Conservation (phyloP, 371 early-diverging fungal species). For the Chytridium lagenaria region DNA sequence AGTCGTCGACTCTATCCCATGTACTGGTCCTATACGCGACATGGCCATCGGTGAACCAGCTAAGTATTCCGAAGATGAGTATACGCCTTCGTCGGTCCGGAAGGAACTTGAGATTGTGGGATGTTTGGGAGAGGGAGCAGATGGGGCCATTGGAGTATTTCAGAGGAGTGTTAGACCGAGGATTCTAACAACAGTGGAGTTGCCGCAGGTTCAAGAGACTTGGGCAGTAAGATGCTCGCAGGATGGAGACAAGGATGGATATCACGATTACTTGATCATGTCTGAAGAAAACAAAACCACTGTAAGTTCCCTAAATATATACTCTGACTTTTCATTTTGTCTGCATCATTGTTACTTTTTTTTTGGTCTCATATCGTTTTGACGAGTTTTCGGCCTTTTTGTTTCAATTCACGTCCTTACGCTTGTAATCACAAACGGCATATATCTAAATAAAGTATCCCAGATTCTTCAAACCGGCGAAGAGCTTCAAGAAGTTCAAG, state of each 20-base stretch:
- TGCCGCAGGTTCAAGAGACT: conserved; percentile 42
- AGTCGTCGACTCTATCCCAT: conserved; percentile 79
- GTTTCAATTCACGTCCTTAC: background rate
- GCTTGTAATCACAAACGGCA: background rate
- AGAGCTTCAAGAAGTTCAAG: conserved; percentile 81
- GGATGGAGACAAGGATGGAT: conserved; percentile 29
- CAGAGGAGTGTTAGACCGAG: conserved; percentile 80
- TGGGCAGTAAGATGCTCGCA: conserved; percentile 46
- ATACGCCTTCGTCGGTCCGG: conserved; percentile 21
- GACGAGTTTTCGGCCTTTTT: background rate
- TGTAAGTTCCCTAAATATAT: conserved; percentile 50
- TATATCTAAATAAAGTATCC: no score
- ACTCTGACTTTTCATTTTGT: no score
- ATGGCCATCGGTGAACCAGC: conserved; percentile 74
- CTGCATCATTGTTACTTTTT: conserved; percentile 16
- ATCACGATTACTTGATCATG: conserved; percentile 68
- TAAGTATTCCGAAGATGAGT: conserved; percentile 25
- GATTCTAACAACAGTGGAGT: conserved; percentile 60
- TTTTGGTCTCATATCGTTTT: background rate
- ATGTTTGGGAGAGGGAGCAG: conserved; percentile 75
- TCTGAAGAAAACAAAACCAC: conserved; percentile 70
- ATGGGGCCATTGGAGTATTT: conserved; percentile 81
- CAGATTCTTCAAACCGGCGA: conserved; percentile 81
- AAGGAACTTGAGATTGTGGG: conserved; percentile 80
- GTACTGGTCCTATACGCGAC: conserved; percentile 80